Base-by-base conservation (phyloP, 2,329 filamentous ascomycete species). In the Chaetomium olivaceum region DNA sequence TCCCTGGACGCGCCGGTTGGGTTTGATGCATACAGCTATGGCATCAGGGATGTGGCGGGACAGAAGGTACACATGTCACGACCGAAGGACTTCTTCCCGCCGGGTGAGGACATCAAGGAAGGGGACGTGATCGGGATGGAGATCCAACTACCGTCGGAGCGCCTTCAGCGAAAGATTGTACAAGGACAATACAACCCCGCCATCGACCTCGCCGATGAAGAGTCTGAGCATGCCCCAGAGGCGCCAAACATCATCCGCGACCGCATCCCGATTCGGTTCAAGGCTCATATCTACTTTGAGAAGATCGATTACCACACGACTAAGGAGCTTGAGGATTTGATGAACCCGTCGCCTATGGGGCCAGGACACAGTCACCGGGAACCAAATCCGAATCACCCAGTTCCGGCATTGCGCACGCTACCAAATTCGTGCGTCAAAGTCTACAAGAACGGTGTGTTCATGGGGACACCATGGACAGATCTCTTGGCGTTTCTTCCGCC, bases 81-180 rank as follows among this genome's bases (percentile, higher is more conserved):
- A 58, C 93, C 93, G n/a, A 92, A 92, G 74, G 91, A 93, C 70
- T 94, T 97, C 77, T 93, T 93, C 68, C 88, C 89, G 0, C 85
- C 89, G 1, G 89, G 89, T 56, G 90, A 94, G 75, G 87, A 92
- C 63, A 87, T 98, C 60, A 84, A 86, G 54, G 93, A 97, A 77
- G 95, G 94, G 54, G 95, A 99, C 76, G 92, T 99, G 11, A 91
- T 99, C 64, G 95, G 95, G 4, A 82, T 99, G 52, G 92, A 98
- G 76, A 96, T 97, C 67, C 92, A 91, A 69, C 85, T 99, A 1
- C 95, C 95, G 0, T 91, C 93, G 0, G 87, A 98, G 67, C 84
- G 87, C 2, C 80, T 97, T 11, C 96, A 99, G 74, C 88, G 91
- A 67, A 97, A 96, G 77, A 87, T 98, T 33, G 91, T 96, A 36